Base-by-base conservation (phyloP, 2,329 filamentous ascomycete species). In the Cytospora chrysosperma region DNA sequence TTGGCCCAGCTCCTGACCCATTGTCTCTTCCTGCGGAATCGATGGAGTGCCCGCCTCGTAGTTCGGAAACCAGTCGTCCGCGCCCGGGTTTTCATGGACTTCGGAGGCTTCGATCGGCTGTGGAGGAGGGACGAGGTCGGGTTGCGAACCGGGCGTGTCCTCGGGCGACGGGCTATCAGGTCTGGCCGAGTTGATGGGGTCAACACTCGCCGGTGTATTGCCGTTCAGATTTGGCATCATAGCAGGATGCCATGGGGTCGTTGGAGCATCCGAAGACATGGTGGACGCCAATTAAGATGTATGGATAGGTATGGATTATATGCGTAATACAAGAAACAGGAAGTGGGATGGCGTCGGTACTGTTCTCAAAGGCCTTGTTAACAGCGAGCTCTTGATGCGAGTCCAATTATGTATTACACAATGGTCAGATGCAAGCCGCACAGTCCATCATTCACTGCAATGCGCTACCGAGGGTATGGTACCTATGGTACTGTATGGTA, bases 191-290 rank as follows among this genome's bases (percentile, higher is more conserved):
- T 64, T 40, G 51, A 27, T 12, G 15, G 54, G 26, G 40, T 47
- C 61, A 24, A 67, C 56, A 47, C 64, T 19, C 27, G 62, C 53
- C 53, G 47, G 32, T 13, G 62, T 59, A 56, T 63, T 69, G 58
- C 70, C 68, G 49, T 65, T 61, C 62, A 74, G 71, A 69, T 83
- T 76, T 65, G 82, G 81, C 80, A 80, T 81, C 70, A 79, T 74
- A 55, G 82, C 81, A 62, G 81, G 81, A 74, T 84, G 76, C 81
- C 81, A 83, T 63, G 79, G 76, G 67, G 78, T 74, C 69, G 72
- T 75, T 52, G 76, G 72, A 66, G 75, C 74, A 72, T 78, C 75
- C 61, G 77, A 77, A 62, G 77, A 68, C 80, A 83, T 82, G 64
- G 68, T 67, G 65, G 68, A 67, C 69, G 61, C 53, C 32, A 40